Evolutionary conservation across 192 early-diverging fungal species (phyloP).

Genomic region (Piromyces sp.): DNA sequence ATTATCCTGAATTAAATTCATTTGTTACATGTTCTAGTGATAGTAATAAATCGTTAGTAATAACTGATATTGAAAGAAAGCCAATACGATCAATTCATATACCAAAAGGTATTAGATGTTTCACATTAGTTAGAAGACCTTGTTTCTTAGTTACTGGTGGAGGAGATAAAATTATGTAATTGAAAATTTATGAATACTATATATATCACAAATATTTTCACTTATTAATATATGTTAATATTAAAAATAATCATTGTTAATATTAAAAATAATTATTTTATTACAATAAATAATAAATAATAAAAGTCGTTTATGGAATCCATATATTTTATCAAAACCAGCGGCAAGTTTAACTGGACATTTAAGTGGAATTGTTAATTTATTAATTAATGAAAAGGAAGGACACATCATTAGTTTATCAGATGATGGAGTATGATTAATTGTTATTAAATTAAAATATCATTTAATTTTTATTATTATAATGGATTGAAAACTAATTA

Average conservation of each 20-base stretch:
- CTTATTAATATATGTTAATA: background rate
- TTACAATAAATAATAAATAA: background rate
- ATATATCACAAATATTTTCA: background rate
- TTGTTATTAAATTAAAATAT: too few species aligned
- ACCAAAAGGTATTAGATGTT: slow-evolving; percentile 40
- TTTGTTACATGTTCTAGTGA: slow-evolving; percentile 39
- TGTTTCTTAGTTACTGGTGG: slow-evolving; percentile 45
- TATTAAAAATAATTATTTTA: too few species aligned
- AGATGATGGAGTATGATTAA: slow-evolving; percentile 28
- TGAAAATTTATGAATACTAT: background rate
- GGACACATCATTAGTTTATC: slow-evolving; percentile 35
- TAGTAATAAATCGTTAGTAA: slow-evolving; percentile 22
- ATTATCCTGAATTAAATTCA: slow-evolving; percentile 37
- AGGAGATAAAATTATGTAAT: slow-evolving; percentile 41
- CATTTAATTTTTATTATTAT: background rate
- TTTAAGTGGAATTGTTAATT: slow-evolving; percentile 22
- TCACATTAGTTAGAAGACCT: slow-evolving; percentile 39
- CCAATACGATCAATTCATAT: slow-evolving; percentile 25
- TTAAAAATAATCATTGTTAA: too few species aligned
- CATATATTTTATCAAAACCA: slow-evolving; percentile 44
- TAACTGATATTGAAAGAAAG: slow-evolving; percentile 41
- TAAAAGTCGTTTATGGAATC: slow-evolving; percentile 44
- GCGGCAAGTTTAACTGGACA: slow-evolving; percentile 36
- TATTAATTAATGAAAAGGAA: slow-evolving; percentile 37
- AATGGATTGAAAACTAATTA: too few species aligned